phyloP scores from a whole-genome alignment of 805 yeast genomes.

The Schwanniomyces polymorphus region DNA sequence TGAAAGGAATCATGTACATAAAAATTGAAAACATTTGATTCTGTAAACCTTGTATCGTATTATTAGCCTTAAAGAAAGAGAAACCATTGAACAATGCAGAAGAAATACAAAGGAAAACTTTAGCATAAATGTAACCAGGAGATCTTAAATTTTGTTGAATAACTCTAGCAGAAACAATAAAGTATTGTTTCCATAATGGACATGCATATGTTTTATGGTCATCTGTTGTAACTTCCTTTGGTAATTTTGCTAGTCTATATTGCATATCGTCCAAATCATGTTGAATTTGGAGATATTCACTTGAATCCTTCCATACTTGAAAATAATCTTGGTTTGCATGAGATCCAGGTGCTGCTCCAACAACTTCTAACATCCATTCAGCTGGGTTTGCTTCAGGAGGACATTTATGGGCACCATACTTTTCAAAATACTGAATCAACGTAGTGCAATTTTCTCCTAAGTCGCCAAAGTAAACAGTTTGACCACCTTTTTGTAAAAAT shows the following conservation, averaged over 20 bases:
- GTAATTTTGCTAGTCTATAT: constrained; percentile 40
- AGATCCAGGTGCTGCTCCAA: constrained; percentile 82
- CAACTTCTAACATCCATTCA: constrained; percentile 89
- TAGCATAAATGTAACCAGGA: constrained; percentile 62
- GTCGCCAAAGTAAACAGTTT: constrained; percentile 81
- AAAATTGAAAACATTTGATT: constrained; percentile 61
- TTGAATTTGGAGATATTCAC: constrained; percentile 58
- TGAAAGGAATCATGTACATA: constrained; percentile 41
- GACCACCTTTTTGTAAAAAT: constrained; percentile 72
- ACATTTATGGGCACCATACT: constrained; percentile 58
- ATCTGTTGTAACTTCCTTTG: constrained; percentile 23
- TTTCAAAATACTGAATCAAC: constrained; percentile 66
- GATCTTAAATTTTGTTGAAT: constrained; percentile 51
- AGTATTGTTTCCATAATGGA: constrained; percentile 25
- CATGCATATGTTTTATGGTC: constrained; percentile 29
- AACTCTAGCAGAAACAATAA: constrained; percentile 28
- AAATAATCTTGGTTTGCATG: constrained; percentile 70
- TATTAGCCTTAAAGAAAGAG: constrained; percentile 62
- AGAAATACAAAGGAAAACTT: constrained; percentile 52
- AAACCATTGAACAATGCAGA: constrained; percentile 72
- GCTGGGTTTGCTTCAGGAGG: constrained; percentile 41
- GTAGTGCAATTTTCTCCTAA: constrained; percentile 63
- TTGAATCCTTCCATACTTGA: constrained; percentile 75
- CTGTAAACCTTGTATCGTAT: constrained; percentile 60
- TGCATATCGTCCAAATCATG: constrained; percentile 67